A percentile compares a stretch with the other conserved stretches of the same genome.
Evolutionary conservation across 163 green algal species (phyloP).

Genomic region (Scenedesmus sp.): DNA sequence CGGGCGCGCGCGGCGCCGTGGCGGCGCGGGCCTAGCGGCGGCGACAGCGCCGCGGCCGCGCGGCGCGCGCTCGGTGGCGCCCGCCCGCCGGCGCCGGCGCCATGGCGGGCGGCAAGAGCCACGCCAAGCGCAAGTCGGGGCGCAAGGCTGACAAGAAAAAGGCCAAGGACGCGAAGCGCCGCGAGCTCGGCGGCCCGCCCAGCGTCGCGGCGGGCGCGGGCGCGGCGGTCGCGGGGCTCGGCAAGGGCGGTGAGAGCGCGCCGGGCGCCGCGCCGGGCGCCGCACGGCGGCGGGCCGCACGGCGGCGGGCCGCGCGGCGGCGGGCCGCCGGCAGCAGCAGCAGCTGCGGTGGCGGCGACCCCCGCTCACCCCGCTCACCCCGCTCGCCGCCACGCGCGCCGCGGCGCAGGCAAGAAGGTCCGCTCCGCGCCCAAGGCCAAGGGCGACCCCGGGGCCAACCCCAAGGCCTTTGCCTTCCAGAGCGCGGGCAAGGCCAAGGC

Average conservation of each 20-base stretch:
- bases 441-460: conserved; percentile 74
- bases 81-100: too few species aligned
- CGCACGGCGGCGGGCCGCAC: too few species aligned
- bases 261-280: too few species aligned
- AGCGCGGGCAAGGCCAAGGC: conserved; percentile 58
- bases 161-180: conserved; percentile 30
- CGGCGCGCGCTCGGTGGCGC: too few species aligned
- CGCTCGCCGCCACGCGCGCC: too few species aligned
- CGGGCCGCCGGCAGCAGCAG: not conserved
- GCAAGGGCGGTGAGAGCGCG: not conserved
- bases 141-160: conserved; percentile 79
- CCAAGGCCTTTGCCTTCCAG: conserved; percentile 84
- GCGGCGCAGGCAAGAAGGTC: not conserved
- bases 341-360: not conserved
- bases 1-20: too few species aligned
- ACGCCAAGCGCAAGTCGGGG: conserved; percentile 62
- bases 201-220: conserved; percentile 32
- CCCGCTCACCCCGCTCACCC: too few species aligned
- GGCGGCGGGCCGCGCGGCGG: too few species aligned
- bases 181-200: conserved; percentile 1
- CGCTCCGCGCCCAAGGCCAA: conserved; percentile 6
- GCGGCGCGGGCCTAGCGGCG: too few species aligned
- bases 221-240: conserved; percentile 17
- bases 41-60: too few species aligned
- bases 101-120: conserved; percentile 53